Evolutionary conservation across 192 early-diverging fungal species (phyloP), one percentile per base, ranked within the genome.

Genomic region (Podila clonocystis): DNA sequence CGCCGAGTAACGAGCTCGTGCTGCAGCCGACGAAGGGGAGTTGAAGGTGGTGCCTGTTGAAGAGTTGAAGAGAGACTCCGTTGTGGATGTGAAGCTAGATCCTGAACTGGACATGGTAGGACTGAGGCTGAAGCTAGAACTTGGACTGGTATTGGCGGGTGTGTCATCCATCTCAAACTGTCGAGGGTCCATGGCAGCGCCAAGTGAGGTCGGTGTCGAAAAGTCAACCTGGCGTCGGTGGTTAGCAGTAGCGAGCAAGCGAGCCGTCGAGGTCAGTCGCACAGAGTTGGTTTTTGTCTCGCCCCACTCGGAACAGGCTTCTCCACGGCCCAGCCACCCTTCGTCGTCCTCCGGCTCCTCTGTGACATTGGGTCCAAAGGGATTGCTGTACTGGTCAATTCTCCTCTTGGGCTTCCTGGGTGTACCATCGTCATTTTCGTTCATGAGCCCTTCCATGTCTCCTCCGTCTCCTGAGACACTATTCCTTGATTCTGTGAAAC

Each of bases 301-400:
- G 17, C 77, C 77, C 22, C 63, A 33, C 45, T 72, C 70, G 5
- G 75, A 77, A 4, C 64, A 59, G 7, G 50, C 58, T 9, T 71
- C 75, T 0, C 75, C 75, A 24, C 60, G 59, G 4, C 75, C 75
- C 4, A 79, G 33, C 77, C 70, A 73, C 3, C 67, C 77, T 30
- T 80, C 77, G n/a, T 80, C 77, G 24, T 80, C 77, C 55, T 80
- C 77, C 5, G 48, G 65, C 8, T 68, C 66, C 5, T 73, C 70
- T 7, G 20, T 36, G 15, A 69, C 55, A 33, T 58, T 41, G 19
- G 77, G 15, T 6, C 65, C 70, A 65, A 80, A 80, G 0, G 77
- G 77, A 26, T 80, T 80, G 9, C 38, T 28, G 34, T 80, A 80
- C 8, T 50, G 59, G 8, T 80, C 65, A n/a, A 80, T 80, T 28